phyloP scores from a whole-genome alignment of 2,329 filamentous ascomycete genomes.

The Aureobasidium subglaciale region DNA sequence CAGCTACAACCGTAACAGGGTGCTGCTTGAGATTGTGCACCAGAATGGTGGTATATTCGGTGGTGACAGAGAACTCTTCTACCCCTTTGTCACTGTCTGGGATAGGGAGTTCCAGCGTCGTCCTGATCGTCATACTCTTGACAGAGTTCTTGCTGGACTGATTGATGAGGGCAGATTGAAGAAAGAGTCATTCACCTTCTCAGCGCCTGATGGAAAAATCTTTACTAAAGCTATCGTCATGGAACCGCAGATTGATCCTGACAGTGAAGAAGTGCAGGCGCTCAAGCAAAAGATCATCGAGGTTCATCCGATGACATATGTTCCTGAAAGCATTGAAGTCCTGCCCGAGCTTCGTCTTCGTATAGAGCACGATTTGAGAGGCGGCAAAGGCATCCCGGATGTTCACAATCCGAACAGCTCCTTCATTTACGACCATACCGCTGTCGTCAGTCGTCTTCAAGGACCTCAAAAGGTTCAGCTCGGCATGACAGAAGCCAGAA shows the following conservation, averaged over 20 bases:
- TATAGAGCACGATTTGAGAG: neutral
- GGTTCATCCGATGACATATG: constrained; percentile 35
- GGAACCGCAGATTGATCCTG: constrained; percentile 38
- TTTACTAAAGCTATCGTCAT: constrained; percentile 46
- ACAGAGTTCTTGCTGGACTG: constrained; percentile 43
- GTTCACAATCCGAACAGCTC: neutral
- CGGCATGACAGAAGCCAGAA: constrained; percentile 17
- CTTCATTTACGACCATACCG: constrained; percentile 23
- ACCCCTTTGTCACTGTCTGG: constrained; percentile 50
- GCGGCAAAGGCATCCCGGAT: neutral
- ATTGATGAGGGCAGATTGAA: constrained; percentile 45
- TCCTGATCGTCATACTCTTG: constrained; percentile 49
- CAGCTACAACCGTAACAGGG: constrained; percentile 39
- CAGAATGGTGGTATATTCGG: constrained; percentile 50
- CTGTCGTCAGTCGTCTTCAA: neutral
- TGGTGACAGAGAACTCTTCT: constrained; percentile 47
- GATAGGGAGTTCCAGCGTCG: constrained; percentile 35
- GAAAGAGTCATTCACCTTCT: constrained; percentile 46
- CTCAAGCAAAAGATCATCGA: constrained; percentile 46
- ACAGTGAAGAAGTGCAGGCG: constrained; percentile 39
- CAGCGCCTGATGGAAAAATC: constrained; percentile 39
- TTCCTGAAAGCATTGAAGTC: constrained; percentile 38
- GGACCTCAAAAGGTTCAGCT: constrained; percentile 10
- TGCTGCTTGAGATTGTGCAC: constrained; percentile 49
- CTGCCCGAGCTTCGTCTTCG: constrained; percentile 27